phyloP scores from a whole-genome alignment of 1,284 basidiomycete genomes.

The Tylopilus sp. region DNA sequence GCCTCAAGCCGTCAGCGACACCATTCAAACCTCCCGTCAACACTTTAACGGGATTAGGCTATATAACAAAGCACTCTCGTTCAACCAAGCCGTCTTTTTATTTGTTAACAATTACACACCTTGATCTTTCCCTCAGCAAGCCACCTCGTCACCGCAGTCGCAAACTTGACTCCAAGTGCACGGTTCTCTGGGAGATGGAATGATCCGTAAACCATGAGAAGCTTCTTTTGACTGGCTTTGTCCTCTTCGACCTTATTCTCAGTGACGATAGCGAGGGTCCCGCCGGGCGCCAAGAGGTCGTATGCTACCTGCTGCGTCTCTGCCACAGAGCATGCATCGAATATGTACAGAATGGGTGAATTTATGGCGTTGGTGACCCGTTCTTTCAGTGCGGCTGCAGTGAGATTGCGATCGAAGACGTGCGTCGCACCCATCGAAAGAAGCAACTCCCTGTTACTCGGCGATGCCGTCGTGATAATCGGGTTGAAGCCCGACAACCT shows the following conservation, averaged over 20 bases:
- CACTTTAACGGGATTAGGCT: conserved; percentile 23
- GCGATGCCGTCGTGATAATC: conserved; percentile 41
- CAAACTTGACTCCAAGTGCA: conserved; percentile 13
- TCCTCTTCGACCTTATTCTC: not conserved
- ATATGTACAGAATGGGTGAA: conserved; percentile 4
- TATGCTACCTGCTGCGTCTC: conserved; percentile 20
- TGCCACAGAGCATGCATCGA: conserved; percentile 10
- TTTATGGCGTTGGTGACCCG: not conserved
- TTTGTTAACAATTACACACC: conserved; percentile 8
- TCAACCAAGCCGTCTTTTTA: not conserved
- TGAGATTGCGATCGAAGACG: conserved; percentile 32
- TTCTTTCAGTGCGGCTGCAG: conserved; percentile 3
- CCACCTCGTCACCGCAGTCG: conserved; percentile 14
- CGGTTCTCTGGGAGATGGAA: conserved; percentile 12
- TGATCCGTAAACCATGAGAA: conserved; percentile 11
- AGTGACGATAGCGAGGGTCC: conserved; percentile 15
- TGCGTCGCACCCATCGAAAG: conserved; percentile 42
- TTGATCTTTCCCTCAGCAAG: conserved; percentile 22
- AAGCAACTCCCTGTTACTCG: conserved; percentile 34
- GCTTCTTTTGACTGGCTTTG: not conserved
- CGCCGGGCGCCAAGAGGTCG: conserved; percentile 12
- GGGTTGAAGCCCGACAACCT: conserved; percentile 38
- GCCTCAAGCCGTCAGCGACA: conserved; percentile 9
- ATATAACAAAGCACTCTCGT: not conserved
- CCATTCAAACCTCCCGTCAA: conserved; percentile 16